Percentiles rank a stretch among this genome's conserved stretches.
Conservation (phyloP, 495 filamentous ascomycete species). For the Annulohypoxylon moriforme region DNA sequence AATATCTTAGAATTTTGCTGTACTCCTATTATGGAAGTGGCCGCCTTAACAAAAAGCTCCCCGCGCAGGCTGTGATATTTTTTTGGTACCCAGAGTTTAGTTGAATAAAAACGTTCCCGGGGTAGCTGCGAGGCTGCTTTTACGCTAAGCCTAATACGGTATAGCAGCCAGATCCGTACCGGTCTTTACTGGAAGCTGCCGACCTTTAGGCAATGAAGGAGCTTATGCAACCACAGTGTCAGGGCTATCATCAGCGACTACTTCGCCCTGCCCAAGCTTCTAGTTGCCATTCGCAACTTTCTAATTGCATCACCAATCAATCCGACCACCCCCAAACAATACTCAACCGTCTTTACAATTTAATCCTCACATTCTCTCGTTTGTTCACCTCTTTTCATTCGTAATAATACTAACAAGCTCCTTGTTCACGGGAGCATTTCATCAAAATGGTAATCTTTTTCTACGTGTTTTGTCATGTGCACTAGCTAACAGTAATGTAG, state of each 20-base stretch:
- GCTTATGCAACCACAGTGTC: constrained; percentile 46
- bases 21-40: constrained; percentile 12
- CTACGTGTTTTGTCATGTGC: constrained; percentile 3
- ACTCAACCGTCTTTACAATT: constrained; percentile 15
- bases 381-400: constrained; percentile 26
- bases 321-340: constrained; percentile 26
- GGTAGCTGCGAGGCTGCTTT: constrained; percentile 48
- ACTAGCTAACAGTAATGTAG: constrained; percentile 51
- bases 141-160: constrained; percentile 20
- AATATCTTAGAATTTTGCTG: constrained; percentile 1
- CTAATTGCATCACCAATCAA: constrained; percentile 16
- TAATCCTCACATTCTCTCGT: not conserved
- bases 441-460: constrained; percentile 43
- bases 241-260: constrained; percentile 31
- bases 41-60: constrained; percentile 21
- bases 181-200: constrained; percentile 22
- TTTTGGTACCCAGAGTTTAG: constrained; percentile 28
- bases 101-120: constrained; percentile 32
- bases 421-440: constrained; percentile 3
- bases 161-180: constrained; percentile 22
- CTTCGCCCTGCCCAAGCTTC: constrained; percentile 20
- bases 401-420: constrained; percentile 38
- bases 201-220: constrained; percentile 45
- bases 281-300: constrained; percentile 10
- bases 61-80: constrained; percentile 40